These are phyloP conservation scores for Hyphopichia pseudoburtonii DNA, from an alignment of 1,139 yeast genomes.

Conservation along the genomic window DNA sequence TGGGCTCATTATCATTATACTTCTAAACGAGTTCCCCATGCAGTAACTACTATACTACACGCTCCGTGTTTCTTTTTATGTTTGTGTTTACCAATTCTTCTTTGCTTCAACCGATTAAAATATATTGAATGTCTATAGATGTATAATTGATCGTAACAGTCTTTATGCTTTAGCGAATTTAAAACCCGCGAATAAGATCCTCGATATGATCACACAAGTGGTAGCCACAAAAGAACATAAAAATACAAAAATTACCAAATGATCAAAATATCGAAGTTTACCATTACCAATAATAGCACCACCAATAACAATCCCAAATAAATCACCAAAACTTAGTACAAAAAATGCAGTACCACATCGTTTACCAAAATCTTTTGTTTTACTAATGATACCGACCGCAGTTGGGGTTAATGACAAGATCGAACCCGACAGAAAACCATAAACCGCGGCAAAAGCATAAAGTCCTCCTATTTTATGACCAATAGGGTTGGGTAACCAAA, in stretches of 20 bases:
- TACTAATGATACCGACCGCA: constrained; percentile 27
- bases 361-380: constrained; percentile 30
- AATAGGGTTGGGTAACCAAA: constrained; percentile 29
- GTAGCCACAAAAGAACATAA: constrained; percentile 25
- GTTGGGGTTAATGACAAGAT: constrained; percentile 31
- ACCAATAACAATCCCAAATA: constrained; percentile 36
- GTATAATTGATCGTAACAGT: neutral
- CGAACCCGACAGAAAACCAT: constrained; percentile 34
- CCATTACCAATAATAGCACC: constrained; percentile 31
- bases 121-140: neutral
- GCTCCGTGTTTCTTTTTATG: too few relatives aligned
- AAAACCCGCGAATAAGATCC: constrained; percentile 28
- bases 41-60: too few relatives aligned
- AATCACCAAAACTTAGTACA: constrained; percentile 32
- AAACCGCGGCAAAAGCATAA: constrained; percentile 24
- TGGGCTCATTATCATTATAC: too few relatives aligned
- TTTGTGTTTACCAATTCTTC: too few relatives aligned
- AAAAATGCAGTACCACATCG: constrained; percentile 34
- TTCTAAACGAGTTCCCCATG: too few relatives aligned
- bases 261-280: constrained; percentile 19
- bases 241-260: constrained; percentile 30
- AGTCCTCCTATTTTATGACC: constrained; percentile 26
- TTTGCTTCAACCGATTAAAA: neutral
- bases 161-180: constrained; percentile 9
- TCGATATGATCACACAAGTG: constrained; percentile 21